Conservation (phyloP, 2,329 filamentous ascomycete genomes). For the Colletotrichum musae region DNA sequence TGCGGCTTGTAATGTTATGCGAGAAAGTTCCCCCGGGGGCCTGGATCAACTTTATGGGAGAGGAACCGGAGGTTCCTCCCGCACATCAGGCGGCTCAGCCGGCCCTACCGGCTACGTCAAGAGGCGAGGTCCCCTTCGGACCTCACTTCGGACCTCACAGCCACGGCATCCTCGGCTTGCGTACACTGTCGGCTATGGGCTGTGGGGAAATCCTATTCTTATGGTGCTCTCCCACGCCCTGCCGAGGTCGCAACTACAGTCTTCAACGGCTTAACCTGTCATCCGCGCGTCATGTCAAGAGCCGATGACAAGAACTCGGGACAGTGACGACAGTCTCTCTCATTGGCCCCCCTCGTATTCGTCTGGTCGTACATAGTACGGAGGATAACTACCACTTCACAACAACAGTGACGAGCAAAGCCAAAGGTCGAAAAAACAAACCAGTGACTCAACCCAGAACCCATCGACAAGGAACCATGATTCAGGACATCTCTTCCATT, state of each 20-base stretch:
- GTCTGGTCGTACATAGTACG: not conserved
- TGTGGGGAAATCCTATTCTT: conserved; percentile 17
- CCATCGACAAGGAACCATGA: conserved; percentile 19
- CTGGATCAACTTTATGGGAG: not conserved
- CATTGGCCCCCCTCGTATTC: conserved; percentile 1
- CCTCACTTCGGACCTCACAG: not conserved
- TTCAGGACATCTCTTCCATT: conserved; percentile 7
- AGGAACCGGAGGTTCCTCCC: not conserved
- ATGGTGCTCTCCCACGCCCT: not conserved
- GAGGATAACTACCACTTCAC: conserved; percentile 6
- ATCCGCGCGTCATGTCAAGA: not conserved
- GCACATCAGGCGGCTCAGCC: not conserved
- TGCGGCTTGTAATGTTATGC: not conserved
- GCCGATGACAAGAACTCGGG: not conserved
- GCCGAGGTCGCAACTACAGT: not conserved
- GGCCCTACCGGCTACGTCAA: conserved; percentile 8
- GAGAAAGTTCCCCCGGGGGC: not conserved
- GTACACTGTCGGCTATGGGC: not conserved
- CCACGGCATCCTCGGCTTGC: not conserved
- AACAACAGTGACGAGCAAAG: not conserved
- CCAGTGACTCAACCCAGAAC: conserved; percentile 1
- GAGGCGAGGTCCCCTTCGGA: not conserved
- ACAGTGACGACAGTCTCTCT: not conserved
- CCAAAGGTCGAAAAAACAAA: not conserved
- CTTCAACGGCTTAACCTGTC: not conserved